These are phyloP conservation scores for Isatis lusitanica DNA, from an alignment of 441 rosid genomes.

Conservation along the genomic window DNA sequence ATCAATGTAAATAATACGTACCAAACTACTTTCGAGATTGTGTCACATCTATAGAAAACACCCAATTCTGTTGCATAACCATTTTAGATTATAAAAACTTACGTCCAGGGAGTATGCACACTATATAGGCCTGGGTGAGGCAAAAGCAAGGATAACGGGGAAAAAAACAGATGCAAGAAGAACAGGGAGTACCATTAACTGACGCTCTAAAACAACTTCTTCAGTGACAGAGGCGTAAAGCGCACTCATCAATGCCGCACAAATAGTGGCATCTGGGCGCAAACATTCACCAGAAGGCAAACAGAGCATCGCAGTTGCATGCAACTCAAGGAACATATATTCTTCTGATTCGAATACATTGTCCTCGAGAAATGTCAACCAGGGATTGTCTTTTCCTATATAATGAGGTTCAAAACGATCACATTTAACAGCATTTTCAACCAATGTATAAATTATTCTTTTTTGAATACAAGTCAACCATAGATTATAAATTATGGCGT, in stretches of 20 bases:
- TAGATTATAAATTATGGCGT: neutral
- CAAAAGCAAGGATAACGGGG: neutral
- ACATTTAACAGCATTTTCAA: conserved; percentile 9
- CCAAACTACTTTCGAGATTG: conserved; percentile 17
- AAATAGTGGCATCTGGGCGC: conserved; percentile 85
- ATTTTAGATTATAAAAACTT: conserved; percentile 1
- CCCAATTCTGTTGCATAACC: conserved; percentile 3
- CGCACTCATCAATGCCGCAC: conserved; percentile 88
- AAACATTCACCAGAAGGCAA: conserved; percentile 94
- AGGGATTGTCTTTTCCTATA: conserved; percentile 69
- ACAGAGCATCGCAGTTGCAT: conserved; percentile 91
- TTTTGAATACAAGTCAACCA: conserved; percentile 14
- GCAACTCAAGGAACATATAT: conserved; percentile 78
- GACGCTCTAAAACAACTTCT: conserved; percentile 75
- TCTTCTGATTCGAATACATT: conserved; percentile 49
- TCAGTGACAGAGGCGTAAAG: conserved; percentile 86
- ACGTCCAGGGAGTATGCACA: neutral
- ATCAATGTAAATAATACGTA: conserved; percentile 13
- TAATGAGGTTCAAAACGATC: conserved; percentile 24
- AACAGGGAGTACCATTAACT: conserved; percentile 63
- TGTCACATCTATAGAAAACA: neutral
- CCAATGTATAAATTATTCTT: neutral
- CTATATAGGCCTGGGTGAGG: conserved; percentile 1
- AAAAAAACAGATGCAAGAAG: conserved; percentile 6
- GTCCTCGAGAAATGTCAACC: conserved; percentile 73